Base-by-base conservation (phyloP, 164 flowering plant species). In the Berberis thunbergii region DNA sequence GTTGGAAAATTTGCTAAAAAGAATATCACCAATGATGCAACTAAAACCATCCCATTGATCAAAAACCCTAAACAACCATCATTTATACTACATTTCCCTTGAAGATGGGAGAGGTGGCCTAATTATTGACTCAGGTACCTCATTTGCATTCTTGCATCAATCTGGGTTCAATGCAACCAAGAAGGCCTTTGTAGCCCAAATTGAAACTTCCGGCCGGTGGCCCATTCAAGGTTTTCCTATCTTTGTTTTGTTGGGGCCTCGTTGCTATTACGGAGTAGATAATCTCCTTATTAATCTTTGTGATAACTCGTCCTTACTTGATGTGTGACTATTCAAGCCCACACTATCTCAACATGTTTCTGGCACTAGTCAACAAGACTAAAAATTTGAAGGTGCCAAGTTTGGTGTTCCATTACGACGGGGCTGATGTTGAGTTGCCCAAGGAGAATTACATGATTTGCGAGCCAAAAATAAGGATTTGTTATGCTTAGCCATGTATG, bases 121-220 rank as follows among this genome's bases (percentile, higher is more conserved):
- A 45, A 88, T 94, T 61, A 85, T 94, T 1, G 98, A 94, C 58
- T 90, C 97, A 0, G 98, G 98, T 41, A 90, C 98, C 1, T 88
- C 96, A 6, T 76, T 94, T 26, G 86, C 96, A 0, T 86, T 83
- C 59, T 13, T 94, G 4, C 89, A 86, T 57, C 59, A 75, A 2
- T 66, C 52, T 4, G 93, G 75, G 1, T 90, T 81, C 46, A 76
- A 74, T 9, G 4, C 49, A 2, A 62, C 91, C 1, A 81, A 71
- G 66, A 77, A 80, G n/a, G 95, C 78, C 63, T 88, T 94, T 73
- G 66, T 60, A 7, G 75, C 81, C 3, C 85, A 82, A 55, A 74
- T 26, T 67, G 8, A 72, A 79, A 3, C 83, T 88, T 43, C n/a
- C 75, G 0, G 80, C n/a, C 75, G 0, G 80, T 80, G 38, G 84